These are phyloP conservation scores for Cornus kousa DNA, from an alignment of 148 eudicot species.

Conservation along the genomic window DNA sequence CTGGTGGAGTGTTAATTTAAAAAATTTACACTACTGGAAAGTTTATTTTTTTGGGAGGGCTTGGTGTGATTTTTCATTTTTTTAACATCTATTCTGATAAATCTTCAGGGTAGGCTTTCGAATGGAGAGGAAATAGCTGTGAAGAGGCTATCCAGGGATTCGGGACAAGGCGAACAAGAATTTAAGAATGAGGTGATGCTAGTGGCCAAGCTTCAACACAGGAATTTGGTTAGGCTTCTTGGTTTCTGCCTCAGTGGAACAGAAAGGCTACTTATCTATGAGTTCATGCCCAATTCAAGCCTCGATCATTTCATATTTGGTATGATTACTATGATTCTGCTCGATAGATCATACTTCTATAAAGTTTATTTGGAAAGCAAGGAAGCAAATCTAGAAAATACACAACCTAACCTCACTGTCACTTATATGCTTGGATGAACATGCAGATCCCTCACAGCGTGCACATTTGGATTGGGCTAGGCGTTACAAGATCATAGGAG, in stretches of 20 bases:
- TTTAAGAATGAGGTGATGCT: constrained; percentile 36
- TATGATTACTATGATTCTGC: background rate
- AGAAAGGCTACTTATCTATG: constrained; percentile 31
- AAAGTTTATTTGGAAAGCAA: no score
- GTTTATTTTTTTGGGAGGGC: background rate
- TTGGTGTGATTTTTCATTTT: no score
- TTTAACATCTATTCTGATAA: background rate
- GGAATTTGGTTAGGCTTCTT: constrained; percentile 22
- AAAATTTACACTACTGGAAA: background rate
- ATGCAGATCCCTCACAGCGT: constrained; percentile 20
- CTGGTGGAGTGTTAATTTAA: background rate
- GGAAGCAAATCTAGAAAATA: no score
- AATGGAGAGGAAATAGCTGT: constrained; percentile 31
- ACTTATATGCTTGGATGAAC: background rate
- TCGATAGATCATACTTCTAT: background rate
- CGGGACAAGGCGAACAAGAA: constrained; percentile 32
- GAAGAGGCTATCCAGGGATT: constrained; percentile 23
- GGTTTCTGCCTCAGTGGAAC: constrained; percentile 20
- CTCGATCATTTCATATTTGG: constrained; percentile 32
- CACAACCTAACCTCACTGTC: background rate
- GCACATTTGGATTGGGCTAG: constrained; percentile 24
- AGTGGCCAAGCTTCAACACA: constrained; percentile 32
- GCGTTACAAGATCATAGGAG: constrained; percentile 33
- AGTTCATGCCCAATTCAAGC: constrained; percentile 29
- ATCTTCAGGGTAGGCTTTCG: constrained; percentile 23